Evolutionary conservation across 2,329 filamentous ascomycete species (phyloP), one percentile per base, ranked within the genome.

Genomic region (Elsinoe ampelina): DNA sequence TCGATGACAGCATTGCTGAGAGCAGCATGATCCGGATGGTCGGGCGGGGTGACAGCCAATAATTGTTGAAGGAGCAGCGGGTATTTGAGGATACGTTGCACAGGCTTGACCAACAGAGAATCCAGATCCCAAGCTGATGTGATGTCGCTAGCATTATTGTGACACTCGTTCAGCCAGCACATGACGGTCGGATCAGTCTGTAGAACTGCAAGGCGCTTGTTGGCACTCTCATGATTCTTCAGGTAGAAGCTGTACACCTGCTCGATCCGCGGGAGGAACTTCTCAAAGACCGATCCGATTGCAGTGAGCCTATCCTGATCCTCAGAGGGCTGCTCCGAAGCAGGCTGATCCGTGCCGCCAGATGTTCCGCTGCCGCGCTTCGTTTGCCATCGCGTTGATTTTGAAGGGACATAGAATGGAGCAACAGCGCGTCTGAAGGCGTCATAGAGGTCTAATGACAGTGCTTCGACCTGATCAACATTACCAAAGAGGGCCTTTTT

Each of bases 91-190:
- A 97, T 85, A 48, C 93, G 83, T 72, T 98, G 93, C 70, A 95
- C 91, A 1, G 93, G 93, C 71, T 98, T 98, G 67, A 98, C 92
- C 17, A 98, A 80, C n/a, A 98, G 77, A 0, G 93, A 95, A 70
- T 96, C 91, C 59, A 98, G 72, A 70, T 95, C 88, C 93, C 93
- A 98, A 0, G 93, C 92, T 22, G 85, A 83, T 0, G 93, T 98
- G 61, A 98, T 79, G 68, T 96, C 93, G 63, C 89, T 87, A 11
- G 92, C 91, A 66, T 92, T 91, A 63, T 89, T 84, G 66, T 93
- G 90, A 71, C 93, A 98, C 70, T 96, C 92, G 58, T 86, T 86
- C 50, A 97, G 77, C 93, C 93, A 98, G 52, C 95, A 80, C 43
- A 76, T 75, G 42, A 85, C 78, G 19, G 86, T 77, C 73, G 84